Percentiles rank a stretch among this genome's conserved stretches.
Conservation (phyloP, 1,284 basidiomycete species). For the Earliella scabrosa region DNA sequence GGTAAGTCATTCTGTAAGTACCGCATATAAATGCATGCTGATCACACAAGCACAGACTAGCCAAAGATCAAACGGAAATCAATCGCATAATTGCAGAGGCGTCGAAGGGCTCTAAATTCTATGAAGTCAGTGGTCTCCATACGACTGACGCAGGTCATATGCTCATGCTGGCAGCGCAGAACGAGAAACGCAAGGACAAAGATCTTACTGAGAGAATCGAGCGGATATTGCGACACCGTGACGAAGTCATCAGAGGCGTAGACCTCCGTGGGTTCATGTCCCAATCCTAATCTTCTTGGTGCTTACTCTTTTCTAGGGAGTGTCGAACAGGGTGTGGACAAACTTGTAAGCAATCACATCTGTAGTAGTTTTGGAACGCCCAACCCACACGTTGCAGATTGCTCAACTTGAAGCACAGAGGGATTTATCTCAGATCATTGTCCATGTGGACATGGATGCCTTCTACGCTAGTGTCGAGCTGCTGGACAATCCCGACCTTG, state of each 20-base stretch:
- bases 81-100: constrained; percentile 81
- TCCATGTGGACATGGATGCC: constrained; percentile 90
- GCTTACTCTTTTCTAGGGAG: constrained; percentile 41
- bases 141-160: not conserved
- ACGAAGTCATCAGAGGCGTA: constrained; percentile 58
- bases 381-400: constrained; percentile 51
- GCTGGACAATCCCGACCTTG: constrained; percentile 77
- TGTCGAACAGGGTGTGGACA: constrained; percentile 58
- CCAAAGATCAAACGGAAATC: constrained; percentile 79
- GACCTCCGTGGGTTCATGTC: constrained; percentile 57
- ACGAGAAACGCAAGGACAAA: constrained; percentile 84
- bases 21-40: too few species aligned
- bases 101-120: constrained; percentile 85
- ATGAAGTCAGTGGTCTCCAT: constrained; percentile 57
- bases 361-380: too few species aligned
- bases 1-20: constrained; percentile 47
- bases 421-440: constrained; percentile 83
- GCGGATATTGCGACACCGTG: constrained; percentile 66
- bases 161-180: constrained; percentile 45
- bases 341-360: constrained; percentile 41
- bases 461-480: constrained; percentile 80
- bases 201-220: constrained; percentile 76
- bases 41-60: too few species aligned
- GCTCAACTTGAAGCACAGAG: constrained; percentile 76
- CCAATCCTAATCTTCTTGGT: not conserved